Conservation (phyloP, 768 basidiomycete species). For the Leccinum uliginosum region DNA sequence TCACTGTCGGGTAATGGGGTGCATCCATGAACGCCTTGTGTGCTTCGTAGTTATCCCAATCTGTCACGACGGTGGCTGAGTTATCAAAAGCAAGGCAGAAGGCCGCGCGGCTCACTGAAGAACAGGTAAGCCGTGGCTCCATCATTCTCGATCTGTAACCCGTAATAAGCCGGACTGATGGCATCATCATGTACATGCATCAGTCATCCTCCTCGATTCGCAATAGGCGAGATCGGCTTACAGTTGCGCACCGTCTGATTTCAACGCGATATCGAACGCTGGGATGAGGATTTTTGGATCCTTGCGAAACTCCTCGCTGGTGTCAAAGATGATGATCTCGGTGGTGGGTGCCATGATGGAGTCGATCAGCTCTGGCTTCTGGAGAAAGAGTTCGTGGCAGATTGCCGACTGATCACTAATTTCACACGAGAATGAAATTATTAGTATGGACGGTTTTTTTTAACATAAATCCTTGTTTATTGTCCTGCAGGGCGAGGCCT, state of each 20-base stretch:
- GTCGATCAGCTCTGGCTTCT: neutral
- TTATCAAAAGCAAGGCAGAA: neutral
- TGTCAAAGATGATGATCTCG: neutral
- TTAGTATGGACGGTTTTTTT: too few relatives aligned
- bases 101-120: conserved; percentile 14
- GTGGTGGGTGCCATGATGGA: neutral
- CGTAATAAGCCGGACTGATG: neutral
- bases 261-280: neutral
- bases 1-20: conserved; percentile 2
- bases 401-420: neutral
- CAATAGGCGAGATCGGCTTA: neutral
- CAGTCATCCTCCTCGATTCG: neutral
- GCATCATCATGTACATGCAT: neutral
- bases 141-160: conserved; percentile 18
- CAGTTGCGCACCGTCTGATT: neutral
- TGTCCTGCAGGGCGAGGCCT: too few relatives aligned
- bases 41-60: conserved; percentile 25
- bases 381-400: neutral
- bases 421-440: too few relatives aligned
- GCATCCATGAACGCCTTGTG: conserved; percentile 14
- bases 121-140: conserved; percentile 9
- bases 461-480: too few relatives aligned
- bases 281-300: neutral
- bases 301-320: neutral
- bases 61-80: conserved; percentile 4